These are phyloP conservation scores for Moringa oleifera DNA, from an alignment of 345 rosid genomes.

Conservation along the genomic window DNA sequence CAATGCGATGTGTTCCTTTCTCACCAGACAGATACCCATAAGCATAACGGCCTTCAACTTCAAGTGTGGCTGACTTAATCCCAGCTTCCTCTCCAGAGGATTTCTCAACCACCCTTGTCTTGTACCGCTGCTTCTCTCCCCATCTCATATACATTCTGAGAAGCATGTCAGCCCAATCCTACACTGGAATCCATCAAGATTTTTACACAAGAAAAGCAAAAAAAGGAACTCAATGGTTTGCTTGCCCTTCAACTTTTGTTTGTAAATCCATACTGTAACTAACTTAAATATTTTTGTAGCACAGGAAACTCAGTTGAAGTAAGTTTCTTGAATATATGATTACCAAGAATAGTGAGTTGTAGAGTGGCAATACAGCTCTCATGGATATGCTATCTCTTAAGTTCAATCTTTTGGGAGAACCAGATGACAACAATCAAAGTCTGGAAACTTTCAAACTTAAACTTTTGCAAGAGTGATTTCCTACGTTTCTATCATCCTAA, in stretches of 20 bases:
- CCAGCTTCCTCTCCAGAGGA: constrained; percentile 97
- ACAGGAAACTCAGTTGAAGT: not conserved
- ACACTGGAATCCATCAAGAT: constrained; percentile 54
- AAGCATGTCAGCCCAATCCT: constrained; percentile 99
- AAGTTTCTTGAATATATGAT: not conserved
- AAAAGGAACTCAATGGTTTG: not conserved
- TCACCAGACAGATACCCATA: constrained; percentile 92
- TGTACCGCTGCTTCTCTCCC: constrained; percentile 94
- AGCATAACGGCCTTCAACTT: constrained; percentile 85
- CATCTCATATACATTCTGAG: constrained; percentile 94
- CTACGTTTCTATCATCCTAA: not conserved
- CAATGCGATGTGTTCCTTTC: constrained; percentile 94
- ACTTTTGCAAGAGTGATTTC: not conserved
- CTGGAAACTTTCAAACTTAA: not conserved
- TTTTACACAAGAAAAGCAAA: constrained; percentile 20
- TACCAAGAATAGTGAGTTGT: not conserved
- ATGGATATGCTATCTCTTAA: not conserved
- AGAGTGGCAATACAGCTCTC: too few species aligned
- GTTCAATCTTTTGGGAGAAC: not conserved
- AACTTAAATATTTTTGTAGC: not conserved
- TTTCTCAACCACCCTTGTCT: constrained; percentile 78
- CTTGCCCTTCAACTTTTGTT: not conserved
- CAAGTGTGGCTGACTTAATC: constrained; percentile 83
- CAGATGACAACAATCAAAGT: not conserved
- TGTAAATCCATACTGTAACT: not conserved